A percentile compares a stretch with the other conserved stretches of the same genome.
Conservation (phyloP, 2,329 filamentous ascomycete species). For the Alternaria alternata region DNA sequence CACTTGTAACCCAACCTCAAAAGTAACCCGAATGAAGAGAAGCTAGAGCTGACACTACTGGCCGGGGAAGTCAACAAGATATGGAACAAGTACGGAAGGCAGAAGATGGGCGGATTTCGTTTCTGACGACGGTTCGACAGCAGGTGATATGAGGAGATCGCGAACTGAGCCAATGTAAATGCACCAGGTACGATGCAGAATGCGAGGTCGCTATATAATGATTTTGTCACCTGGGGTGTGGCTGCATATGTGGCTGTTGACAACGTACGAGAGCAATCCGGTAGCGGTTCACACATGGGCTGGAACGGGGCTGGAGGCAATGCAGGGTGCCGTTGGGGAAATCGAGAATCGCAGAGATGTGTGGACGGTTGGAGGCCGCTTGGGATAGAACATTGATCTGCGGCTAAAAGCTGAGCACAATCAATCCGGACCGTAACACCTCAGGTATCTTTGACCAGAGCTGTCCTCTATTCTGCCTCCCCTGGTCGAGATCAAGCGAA, state of each 20-base stretch:
- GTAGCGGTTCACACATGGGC: slow-evolving; percentile 19
- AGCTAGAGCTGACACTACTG: slow-evolving; percentile 18
- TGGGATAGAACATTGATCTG: neutral
- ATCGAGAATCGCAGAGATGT: neutral
- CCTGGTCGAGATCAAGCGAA: neutral
- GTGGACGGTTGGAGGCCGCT: neutral
- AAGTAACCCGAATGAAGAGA: slow-evolving; percentile 12
- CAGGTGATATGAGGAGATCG: neutral
- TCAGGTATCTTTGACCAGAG: neutral
- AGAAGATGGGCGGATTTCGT: neutral
- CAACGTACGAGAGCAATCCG: slow-evolving; percentile 35
- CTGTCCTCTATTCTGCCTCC: neutral
- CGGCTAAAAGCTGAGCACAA: neutral
- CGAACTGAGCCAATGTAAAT: neutral
- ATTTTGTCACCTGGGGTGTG: slow-evolving; percentile 38
- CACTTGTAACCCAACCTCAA: slow-evolving; percentile 30
- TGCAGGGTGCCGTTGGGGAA: neutral
- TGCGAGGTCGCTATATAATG: slow-evolving; percentile 27
- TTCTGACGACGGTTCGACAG: neutral
- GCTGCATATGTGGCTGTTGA: slow-evolving; percentile 11
- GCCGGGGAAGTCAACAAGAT: slow-evolving; percentile 15
- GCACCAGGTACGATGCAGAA: slow-evolving; percentile 23
- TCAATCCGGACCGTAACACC: neutral
- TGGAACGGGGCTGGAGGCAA: neutral
- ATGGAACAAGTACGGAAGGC: slow-evolving; percentile 29